Conservation (phyloP, 164 flowering plant species). For the Macadamia tetraphylla region DNA sequence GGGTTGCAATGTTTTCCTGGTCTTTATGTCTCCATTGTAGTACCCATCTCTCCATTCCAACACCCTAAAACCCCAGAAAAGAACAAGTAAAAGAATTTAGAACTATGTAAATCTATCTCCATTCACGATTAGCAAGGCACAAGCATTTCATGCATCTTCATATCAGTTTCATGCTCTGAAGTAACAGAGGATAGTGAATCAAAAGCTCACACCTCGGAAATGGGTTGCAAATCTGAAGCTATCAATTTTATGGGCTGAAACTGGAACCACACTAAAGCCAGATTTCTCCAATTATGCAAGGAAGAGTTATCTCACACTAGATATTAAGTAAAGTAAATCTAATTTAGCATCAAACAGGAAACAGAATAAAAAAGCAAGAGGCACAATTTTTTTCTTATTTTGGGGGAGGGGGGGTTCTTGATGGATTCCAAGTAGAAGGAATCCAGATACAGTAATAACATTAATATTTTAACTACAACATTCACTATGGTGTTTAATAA, state of each 20-base stretch:
- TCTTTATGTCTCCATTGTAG: conserved; percentile 95
- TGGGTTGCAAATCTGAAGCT: background rate
- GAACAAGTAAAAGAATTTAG: background rate
- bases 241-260: background rate
- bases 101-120: too few relatives aligned
- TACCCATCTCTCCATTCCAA: conserved; percentile 89
- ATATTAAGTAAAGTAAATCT: background rate
- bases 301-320: background rate
- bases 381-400: too few relatives aligned
- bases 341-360: background rate
- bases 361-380: background rate
- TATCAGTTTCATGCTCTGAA: background rate
- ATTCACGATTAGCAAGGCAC: background rate
- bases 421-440: background rate
- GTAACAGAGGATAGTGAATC: background rate
- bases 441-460: background rate
- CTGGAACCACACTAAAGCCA: background rate
- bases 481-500: background rate
- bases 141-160: background rate
- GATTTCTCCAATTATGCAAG: background rate
- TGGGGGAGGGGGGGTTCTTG: background rate
- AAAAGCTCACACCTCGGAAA: background rate
- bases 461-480: background rate
- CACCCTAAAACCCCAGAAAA: conserved; percentile 31
- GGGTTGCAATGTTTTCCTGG: conserved; percentile 74